These are phyloP conservation scores for Sophora flavescens DNA, from an alignment of 306 rosid genomes.

Conservation along the genomic window DNA sequence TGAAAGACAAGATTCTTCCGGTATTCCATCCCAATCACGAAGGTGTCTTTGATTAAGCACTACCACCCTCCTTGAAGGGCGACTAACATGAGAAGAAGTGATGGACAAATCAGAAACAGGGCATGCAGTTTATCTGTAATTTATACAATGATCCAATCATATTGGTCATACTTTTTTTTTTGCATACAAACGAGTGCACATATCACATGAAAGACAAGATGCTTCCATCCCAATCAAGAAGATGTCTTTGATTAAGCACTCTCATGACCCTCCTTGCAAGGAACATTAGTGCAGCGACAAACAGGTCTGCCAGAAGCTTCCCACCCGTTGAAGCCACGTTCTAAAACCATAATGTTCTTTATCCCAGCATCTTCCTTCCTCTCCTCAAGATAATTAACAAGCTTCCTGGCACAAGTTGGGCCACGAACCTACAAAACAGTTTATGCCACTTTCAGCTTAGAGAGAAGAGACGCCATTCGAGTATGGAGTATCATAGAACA, in stretches of 20 bases:
- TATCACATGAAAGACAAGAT: slow-evolving; percentile 18
- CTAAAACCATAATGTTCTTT: slow-evolving; percentile 82
- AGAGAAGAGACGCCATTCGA: slow-evolving; percentile 10
- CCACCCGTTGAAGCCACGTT: slow-evolving; percentile 98
- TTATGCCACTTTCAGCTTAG: slow-evolving; percentile 27
- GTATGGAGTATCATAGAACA: not conserved
- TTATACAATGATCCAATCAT: slow-evolving; percentile 23
- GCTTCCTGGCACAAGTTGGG: slow-evolving; percentile 82
- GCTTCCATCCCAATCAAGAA: slow-evolving; percentile 26
- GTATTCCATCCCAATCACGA: slow-evolving; percentile 30
- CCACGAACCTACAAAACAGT: slow-evolving; percentile 83
- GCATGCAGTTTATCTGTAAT: slow-evolving; percentile 41
- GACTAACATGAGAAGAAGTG: slow-evolving; percentile 2
- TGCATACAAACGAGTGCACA: slow-evolving; percentile 33
- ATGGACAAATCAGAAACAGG: slow-evolving; percentile 26
- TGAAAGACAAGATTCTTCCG: slow-evolving; percentile 35
- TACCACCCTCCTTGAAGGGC: slow-evolving; percentile 52
- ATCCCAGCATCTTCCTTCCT: slow-evolving; percentile 77
- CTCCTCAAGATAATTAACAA: slow-evolving; percentile 72
- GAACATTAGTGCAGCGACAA: slow-evolving; percentile 77
- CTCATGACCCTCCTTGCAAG: slow-evolving; percentile 66
- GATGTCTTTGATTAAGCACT: slow-evolving; percentile 39
- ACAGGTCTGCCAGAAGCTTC: slow-evolving; percentile 88
- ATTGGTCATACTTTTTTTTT: slow-evolving; percentile 21
- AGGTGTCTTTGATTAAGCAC: slow-evolving; percentile 40